Evolutionary conservation across 345 rosid genomes (phyloP).

Genomic region (Schrenkiella parvula): DNA sequence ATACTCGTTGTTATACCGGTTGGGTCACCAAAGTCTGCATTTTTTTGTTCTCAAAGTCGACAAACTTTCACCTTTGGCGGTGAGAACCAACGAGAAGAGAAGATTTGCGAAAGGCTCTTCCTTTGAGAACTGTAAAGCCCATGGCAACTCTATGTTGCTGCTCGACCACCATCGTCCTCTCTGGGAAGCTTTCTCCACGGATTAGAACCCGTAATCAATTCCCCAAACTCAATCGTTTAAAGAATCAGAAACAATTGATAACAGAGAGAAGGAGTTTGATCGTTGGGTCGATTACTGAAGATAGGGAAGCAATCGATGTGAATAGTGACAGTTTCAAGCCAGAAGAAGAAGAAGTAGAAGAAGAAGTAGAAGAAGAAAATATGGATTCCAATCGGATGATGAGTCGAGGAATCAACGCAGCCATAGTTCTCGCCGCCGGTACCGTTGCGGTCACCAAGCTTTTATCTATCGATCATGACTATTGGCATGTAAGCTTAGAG

Average conservation of each 20-base stretch:
- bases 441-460: conserved; percentile 69
- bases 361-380: conserved; percentile 13
- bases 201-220: not conserved
- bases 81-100: not conserved
- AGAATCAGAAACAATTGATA: conserved; percentile 6
- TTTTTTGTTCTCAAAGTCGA: not conserved
- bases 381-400: conserved; percentile 36
- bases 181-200: conserved; percentile 5
- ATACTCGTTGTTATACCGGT: not conserved
- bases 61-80: not conserved
- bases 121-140: not conserved
- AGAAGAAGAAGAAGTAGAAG: conserved; percentile 19
- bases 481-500: conserved; percentile 79
- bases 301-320: conserved; percentile 43
- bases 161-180: not conserved
- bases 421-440: conserved; percentile 78
- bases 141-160: conserved; percentile 24
- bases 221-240: conserved; percentile 2
- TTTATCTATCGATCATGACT: conserved; percentile 82
- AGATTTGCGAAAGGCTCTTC: not conserved
- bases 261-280: conserved; percentile 37
- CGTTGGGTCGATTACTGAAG: conserved; percentile 48
- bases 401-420: conserved; percentile 62
- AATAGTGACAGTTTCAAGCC: conserved; percentile 20
- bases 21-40: not conserved